phyloP scores from a whole-genome alignment of 345 rosid genomes.

The Corchorus olitorius region DNA sequence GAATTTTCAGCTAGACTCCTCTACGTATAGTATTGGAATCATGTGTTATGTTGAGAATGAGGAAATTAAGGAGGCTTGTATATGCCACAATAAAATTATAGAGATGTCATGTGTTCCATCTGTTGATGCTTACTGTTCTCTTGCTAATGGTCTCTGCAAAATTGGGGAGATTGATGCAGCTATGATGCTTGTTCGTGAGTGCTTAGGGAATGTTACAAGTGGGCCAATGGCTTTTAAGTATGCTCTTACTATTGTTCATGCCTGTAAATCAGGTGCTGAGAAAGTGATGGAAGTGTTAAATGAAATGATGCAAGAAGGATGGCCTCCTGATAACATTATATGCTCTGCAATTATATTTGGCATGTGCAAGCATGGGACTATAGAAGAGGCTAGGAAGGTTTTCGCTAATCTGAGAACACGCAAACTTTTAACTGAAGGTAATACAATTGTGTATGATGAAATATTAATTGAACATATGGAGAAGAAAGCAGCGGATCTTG shows the following conservation, averaged over 20 bases:
- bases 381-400: slow-evolving; percentile 76
- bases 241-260: slow-evolving; percentile 54
- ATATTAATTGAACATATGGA: slow-evolving; percentile 73
- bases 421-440: slow-evolving; percentile 63
- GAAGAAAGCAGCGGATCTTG: slow-evolving; percentile 84
- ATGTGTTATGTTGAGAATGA: slow-evolving; percentile 56
- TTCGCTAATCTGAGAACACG: slow-evolving; percentile 54
- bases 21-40: slow-evolving; percentile 56
- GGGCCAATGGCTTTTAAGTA: slow-evolving; percentile 88
- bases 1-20: slow-evolving; percentile 55
- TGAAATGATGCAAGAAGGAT: slow-evolving; percentile 78
- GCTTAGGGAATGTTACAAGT: slow-evolving; percentile 65
- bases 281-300: slow-evolving; percentile 69
- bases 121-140: slow-evolving; percentile 63
- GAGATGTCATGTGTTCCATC: slow-evolving; percentile 73
- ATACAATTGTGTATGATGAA: slow-evolving; percentile 72
- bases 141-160: slow-evolving; percentile 69
- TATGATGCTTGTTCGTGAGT: slow-evolving; percentile 82
- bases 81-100: slow-evolving; percentile 67
- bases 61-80: slow-evolving; percentile 64
- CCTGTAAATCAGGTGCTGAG: slow-evolving; percentile 55
- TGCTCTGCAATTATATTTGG: slow-evolving; percentile 73
- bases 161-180: slow-evolving; percentile 84
- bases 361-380: slow-evolving; percentile 73
- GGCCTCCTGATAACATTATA: slow-evolving; percentile 52